Percentiles rank a stretch among this genome's conserved stretches.
phyloP scores from a whole-genome alignment of 177 flowering plant species.

The Vitis hybrid region DNA sequence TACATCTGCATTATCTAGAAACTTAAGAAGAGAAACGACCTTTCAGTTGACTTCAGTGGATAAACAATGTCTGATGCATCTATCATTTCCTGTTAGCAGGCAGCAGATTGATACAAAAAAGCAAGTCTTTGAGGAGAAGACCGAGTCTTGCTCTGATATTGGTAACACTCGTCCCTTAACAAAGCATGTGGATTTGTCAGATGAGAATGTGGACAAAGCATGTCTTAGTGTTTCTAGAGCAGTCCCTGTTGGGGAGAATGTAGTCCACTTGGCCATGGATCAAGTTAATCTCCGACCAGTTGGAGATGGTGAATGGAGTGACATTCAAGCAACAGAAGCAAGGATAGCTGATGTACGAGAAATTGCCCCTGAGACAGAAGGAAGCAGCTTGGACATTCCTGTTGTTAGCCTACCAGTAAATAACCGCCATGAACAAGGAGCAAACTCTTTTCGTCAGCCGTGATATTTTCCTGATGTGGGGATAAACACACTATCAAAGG shows the following conservation, averaged over 20 bases:
- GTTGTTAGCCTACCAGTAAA: slow-evolving; percentile 52
- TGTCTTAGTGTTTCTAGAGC: slow-evolving; percentile 71
- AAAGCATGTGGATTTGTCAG: slow-evolving; percentile 74
- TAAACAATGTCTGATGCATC: neutral
- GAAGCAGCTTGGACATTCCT: slow-evolving; percentile 78
- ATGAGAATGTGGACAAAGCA: slow-evolving; percentile 88
- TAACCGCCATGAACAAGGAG: slow-evolving; percentile 41
- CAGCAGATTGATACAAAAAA: slow-evolving; percentile 52
- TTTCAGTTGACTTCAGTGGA: too few relatives aligned
- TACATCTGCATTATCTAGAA: too few relatives aligned
- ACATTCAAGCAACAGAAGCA: slow-evolving; percentile 75
- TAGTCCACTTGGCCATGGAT: slow-evolving; percentile 38
- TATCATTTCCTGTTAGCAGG: slow-evolving; percentile 34
- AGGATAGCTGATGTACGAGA: slow-evolving; percentile 80
- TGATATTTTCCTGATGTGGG: slow-evolving; percentile 4
- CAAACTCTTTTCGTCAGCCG: slow-evolving; percentile 45
- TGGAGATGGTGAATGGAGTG: slow-evolving; percentile 80
- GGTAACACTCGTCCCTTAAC: slow-evolving; percentile 43
- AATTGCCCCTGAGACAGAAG: slow-evolving; percentile 57
- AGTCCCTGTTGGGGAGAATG: slow-evolving; percentile 44
- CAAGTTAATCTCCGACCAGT: slow-evolving; percentile 40
- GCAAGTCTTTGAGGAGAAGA: slow-evolving; percentile 68
- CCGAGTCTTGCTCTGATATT: slow-evolving; percentile 52
- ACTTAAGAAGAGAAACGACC: too few relatives aligned
- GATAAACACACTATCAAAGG: neutral